Conservation (phyloP, 2,329 filamentous ascomycete species). For the Ophiostoma perfectum region DNA sequence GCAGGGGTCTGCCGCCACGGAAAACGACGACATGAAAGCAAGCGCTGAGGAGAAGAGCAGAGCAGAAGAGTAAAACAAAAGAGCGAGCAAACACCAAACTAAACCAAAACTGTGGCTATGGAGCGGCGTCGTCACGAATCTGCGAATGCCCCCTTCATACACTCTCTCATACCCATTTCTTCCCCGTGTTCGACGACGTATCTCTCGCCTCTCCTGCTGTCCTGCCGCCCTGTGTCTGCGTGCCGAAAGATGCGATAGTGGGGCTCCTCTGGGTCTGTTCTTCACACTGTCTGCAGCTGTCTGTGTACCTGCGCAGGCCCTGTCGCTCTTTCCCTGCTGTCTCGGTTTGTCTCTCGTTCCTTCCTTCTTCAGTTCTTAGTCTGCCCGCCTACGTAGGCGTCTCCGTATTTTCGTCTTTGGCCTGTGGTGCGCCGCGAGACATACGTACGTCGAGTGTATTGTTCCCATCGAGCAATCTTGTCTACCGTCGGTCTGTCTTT, state of each 20-base stretch:
- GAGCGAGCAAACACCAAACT: too few relatives aligned
- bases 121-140: too few relatives aligned
- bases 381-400: slow-evolving; percentile 18
- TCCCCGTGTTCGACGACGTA: too few relatives aligned
- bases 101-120: too few relatives aligned
- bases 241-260: too few relatives aligned
- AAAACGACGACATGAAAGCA: too few relatives aligned
- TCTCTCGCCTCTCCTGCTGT: too few relatives aligned
- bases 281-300: not conserved
- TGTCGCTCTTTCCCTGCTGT: not conserved
- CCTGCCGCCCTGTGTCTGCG: too few relatives aligned
- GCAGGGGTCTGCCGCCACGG: not conserved
- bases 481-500: not conserved
- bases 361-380: slow-evolving; percentile 4
- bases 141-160: too few relatives aligned
- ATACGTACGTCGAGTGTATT: not conserved
- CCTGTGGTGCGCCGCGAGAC: not conserved
- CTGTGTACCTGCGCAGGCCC: not conserved
- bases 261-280: not conserved
- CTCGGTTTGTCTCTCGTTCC: not conserved
- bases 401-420: slow-evolving; percentile 12
- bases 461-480: not conserved
- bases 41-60: too few relatives aligned
- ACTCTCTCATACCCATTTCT: too few relatives aligned
- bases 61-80: too few relatives aligned